These are phyloP conservation scores for Phialophora expanda DNA, from an alignment of 2,329 filamentous ascomycete genomes.

Conservation along the genomic window DNA sequence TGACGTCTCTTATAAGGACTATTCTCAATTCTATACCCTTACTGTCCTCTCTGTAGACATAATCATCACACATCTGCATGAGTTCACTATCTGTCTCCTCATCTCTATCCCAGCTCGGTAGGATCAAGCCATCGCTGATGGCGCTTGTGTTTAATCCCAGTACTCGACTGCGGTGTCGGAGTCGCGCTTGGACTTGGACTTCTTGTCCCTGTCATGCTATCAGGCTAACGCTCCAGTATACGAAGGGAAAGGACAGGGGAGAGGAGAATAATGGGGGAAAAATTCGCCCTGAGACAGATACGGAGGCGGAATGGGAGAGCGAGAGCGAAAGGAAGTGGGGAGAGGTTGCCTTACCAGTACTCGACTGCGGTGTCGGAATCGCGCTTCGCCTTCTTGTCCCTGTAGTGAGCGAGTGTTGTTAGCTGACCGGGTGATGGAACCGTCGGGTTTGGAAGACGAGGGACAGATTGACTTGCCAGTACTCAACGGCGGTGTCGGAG, in stretches of 20 bases:
- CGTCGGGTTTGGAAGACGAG: not conserved
- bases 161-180: not conserved
- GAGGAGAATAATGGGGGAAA: too few relatives aligned
- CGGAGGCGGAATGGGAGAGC: too few relatives aligned
- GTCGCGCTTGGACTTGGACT: not conserved
- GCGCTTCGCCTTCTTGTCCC: not conserved
- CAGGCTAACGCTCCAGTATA: too few relatives aligned
- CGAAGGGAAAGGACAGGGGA: too few relatives aligned
- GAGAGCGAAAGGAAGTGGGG: not conserved
- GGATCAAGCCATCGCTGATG: too few relatives aligned
- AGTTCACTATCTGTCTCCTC: not conserved
- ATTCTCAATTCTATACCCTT: not conserved
- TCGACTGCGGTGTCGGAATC: not conserved
- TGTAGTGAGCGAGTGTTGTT: not conserved
- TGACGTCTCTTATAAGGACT: not conserved
- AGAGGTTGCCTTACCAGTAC: not conserved
- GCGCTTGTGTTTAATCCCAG: not conserved
- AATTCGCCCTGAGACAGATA: too few relatives aligned
- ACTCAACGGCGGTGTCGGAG: too few relatives aligned
- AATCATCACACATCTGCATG: not conserved
- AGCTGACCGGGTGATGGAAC: too few relatives aligned
- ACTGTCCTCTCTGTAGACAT: not conserved
- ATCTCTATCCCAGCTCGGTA: not conserved
- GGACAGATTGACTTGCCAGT: not conserved
- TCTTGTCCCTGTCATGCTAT: not conserved